phyloP scores from a whole-genome alignment of 1,139 yeast species.

The Scheffersomyces lignicola region DNA sequence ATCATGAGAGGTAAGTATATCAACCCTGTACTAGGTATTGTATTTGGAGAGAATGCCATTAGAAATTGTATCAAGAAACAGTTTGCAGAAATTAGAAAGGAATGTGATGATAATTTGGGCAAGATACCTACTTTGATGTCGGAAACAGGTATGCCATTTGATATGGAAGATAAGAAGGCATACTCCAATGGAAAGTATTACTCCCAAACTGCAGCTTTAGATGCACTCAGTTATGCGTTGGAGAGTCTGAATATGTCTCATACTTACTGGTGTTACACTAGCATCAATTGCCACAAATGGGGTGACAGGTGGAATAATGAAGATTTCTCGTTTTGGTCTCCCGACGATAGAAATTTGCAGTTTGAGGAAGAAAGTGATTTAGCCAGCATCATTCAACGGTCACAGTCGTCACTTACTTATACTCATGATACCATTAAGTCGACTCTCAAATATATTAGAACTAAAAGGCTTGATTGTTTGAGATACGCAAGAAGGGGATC shows the following conservation, averaged over 20 bases:
- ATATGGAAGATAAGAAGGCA: conserved; percentile 79
- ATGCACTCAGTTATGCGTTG: conserved; percentile 75
- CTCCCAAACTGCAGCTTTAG: conserved; percentile 79
- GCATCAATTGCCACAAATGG: conserved; percentile 69
- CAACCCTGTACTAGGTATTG: conserved; percentile 75
- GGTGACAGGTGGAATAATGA: conserved; percentile 96
- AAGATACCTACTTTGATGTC: conserved; percentile 72
- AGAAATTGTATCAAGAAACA: conserved; percentile 71
- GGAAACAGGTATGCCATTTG: conserved; percentile 97
- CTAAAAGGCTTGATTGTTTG: background rate
- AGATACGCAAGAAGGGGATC: background rate
- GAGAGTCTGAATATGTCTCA: conserved; percentile 72
- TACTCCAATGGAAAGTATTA: conserved; percentile 62
- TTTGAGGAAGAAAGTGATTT: conserved; percentile 13
- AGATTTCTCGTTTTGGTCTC: conserved; percentile 84
- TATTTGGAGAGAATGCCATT: conserved; percentile 77
- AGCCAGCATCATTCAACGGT: background rate
- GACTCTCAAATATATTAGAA: conserved; percentile 1
- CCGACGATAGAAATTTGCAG: conserved; percentile 51
- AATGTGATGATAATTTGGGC: conserved; percentile 62
- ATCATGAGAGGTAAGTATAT: conserved; percentile 77
- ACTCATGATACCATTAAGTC: conserved; percentile 1
- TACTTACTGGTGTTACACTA: conserved; percentile 84
- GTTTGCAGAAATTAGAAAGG: conserved; percentile 60
- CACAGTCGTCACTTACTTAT: conserved; percentile 1